Evolutionary conservation across 768 basidiomycete species (phyloP).

Genomic region (Pholiota microspora): DNA sequence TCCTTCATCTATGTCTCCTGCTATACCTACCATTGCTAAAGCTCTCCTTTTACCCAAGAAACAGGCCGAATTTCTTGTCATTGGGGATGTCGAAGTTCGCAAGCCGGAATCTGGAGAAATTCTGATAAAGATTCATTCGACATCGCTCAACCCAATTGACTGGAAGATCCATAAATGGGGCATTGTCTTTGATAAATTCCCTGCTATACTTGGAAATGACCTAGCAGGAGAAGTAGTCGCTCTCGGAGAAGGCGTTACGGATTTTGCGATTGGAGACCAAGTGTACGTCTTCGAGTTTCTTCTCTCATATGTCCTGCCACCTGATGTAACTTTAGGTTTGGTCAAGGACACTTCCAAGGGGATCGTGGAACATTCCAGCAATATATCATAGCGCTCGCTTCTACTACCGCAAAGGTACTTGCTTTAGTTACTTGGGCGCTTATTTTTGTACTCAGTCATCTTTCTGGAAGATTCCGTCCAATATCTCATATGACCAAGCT

Average conservation of each 20-base stretch:
- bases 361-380: slow-evolving; percentile 32
- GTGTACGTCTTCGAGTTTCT: slow-evolving; percentile 35
- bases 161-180: slow-evolving; percentile 42
- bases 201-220: slow-evolving; percentile 5
- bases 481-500: slow-evolving; percentile 35
- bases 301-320: background rate
- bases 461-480: slow-evolving; percentile 31
- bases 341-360: slow-evolving; percentile 34
- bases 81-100: slow-evolving; percentile 11
- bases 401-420: slow-evolving; percentile 8
- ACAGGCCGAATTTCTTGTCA: slow-evolving; percentile 3
- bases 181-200: background rate
- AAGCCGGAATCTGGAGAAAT: slow-evolving; percentile 35
- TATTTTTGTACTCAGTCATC: background rate
- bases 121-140: slow-evolving; percentile 36
- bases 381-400: slow-evolving; percentile 10
- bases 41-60: slow-evolving; percentile 1
- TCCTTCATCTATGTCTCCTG: too few relatives aligned
- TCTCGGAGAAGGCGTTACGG: slow-evolving; percentile 38
- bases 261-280: slow-evolving; percentile 49
- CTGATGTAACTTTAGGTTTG: slow-evolving; percentile 26
- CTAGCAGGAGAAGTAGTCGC: slow-evolving; percentile 5
- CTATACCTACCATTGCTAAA: slow-evolving; percentile 3
- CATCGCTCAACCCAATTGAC: slow-evolving; percentile 49
- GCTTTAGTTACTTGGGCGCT: background rate